A percentile compares a stretch with the other conserved stretches of the same genome.
These are phyloP conservation scores for Cystobasidium onofrii DNA, from an alignment of 768 basidiomycete species.

Conservation along the genomic window DNA sequence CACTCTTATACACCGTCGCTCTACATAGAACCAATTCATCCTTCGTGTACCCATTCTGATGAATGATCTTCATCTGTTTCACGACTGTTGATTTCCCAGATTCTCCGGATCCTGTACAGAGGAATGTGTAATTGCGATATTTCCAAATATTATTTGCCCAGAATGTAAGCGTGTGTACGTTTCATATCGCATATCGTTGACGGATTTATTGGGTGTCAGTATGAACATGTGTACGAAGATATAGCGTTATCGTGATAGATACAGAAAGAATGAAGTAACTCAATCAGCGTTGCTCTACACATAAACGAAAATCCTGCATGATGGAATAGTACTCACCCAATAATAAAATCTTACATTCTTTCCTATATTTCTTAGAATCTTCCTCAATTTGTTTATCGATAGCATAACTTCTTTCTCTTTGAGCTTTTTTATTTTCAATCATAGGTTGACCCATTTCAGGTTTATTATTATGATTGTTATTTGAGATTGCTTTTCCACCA, in stretches of 20 bases:
- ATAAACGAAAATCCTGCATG: too few species aligned
- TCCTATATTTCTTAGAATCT: conserved; percentile 68
- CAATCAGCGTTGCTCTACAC: too few species aligned
- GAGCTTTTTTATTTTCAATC: conserved; percentile 13
- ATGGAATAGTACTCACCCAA: conserved; percentile 68
- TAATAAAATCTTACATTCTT: conserved; percentile 85
- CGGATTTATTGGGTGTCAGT: too few species aligned
- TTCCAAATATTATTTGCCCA: too few species aligned
- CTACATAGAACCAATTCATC: conserved; percentile 70
- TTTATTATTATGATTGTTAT: neutral
- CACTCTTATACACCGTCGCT: conserved; percentile 65
- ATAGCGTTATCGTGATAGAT: too few species aligned
- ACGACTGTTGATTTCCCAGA: conserved; percentile 92
- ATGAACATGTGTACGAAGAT: too few species aligned
- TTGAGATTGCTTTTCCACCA: too few species aligned
- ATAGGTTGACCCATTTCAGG: neutral
- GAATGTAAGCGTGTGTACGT: too few species aligned
- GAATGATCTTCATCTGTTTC: conserved; percentile 98
- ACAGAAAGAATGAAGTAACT: too few species aligned
- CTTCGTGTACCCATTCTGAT: conserved; percentile 76
- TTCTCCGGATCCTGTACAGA: conserved; percentile 73
- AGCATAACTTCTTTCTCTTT: conserved; percentile 29
- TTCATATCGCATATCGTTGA: too few species aligned
- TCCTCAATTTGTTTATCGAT: conserved; percentile 55
- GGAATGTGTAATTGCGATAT: neutral